Conservation (phyloP, 2,329 filamentous ascomycete species). For the Fusarium torreyae region DNA sequence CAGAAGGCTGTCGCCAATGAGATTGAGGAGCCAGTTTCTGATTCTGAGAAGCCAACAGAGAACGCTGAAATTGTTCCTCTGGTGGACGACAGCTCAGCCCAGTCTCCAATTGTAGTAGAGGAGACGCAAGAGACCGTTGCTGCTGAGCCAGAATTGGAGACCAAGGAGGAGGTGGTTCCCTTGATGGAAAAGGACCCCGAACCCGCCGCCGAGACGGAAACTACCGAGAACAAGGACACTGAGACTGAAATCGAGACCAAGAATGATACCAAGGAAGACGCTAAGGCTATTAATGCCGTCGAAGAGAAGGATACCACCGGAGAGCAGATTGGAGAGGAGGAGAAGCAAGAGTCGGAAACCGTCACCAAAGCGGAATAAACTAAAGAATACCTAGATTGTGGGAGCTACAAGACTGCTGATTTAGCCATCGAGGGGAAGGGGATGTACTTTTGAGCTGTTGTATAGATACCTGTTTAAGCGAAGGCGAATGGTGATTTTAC, state of each 20-base stretch:
- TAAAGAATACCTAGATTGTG: constrained; percentile 33
- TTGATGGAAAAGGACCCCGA: constrained; percentile 31
- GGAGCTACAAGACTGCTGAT: constrained; percentile 36
- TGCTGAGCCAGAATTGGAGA: constrained; percentile 20
- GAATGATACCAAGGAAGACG: constrained; percentile 24
- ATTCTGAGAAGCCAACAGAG: constrained; percentile 20
- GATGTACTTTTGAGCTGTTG: constrained; percentile 45
- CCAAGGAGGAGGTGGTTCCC: constrained; percentile 23
- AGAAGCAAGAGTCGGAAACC: constrained; percentile 29
- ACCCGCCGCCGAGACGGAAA: constrained; percentile 11
- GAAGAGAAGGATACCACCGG: constrained; percentile 33
- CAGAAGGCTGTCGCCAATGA: constrained; percentile 2
- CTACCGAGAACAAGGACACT: constrained; percentile 5
- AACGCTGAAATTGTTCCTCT: constrained; percentile 27
- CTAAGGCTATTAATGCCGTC: constrained; percentile 4
- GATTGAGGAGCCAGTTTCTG: constrained; percentile 7
- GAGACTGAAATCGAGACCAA: constrained; percentile 20
- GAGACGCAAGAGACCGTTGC: constrained; percentile 18
- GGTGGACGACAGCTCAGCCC: constrained; percentile 29
- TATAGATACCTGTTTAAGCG: constrained; percentile 54
- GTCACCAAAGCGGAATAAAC: constrained; percentile 26
- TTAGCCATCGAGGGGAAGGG: constrained; percentile 38
- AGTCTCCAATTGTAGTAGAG: constrained; percentile 20
- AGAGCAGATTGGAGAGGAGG: constrained; percentile 25
- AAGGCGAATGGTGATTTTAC: constrained; percentile 52